These are phyloP conservation scores for Wickerhamiella sergipiensis DNA, from an alignment of 805 yeast genomes.

Conservation along the genomic window DNA sequence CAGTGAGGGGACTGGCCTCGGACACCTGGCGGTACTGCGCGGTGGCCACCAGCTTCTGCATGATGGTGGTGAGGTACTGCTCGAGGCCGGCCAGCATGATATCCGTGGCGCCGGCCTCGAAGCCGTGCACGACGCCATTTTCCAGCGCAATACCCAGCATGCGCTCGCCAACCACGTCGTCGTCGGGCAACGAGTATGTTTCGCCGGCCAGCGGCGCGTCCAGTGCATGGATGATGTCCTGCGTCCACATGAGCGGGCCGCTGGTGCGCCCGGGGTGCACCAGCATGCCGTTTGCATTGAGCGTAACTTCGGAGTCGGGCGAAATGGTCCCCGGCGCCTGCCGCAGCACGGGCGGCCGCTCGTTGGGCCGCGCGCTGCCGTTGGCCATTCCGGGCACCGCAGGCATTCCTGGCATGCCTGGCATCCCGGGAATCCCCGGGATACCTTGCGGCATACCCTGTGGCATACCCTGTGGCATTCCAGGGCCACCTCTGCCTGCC, in stretches of 20 bases:
- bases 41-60: slow-evolving; percentile 43
- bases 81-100: slow-evolving; percentile 71
- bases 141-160: slow-evolving; percentile 79
- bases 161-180: slow-evolving; percentile 48
- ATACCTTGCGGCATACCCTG: slow-evolving; percentile 11
- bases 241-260: slow-evolving; percentile 56
- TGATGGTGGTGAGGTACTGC: slow-evolving; percentile 59
- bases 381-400: slow-evolving; percentile 11
- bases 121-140: slow-evolving; percentile 70
- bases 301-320: neutral
- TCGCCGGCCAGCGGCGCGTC: slow-evolving; percentile 73
- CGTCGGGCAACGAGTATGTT: slow-evolving; percentile 69
- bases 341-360: neutral
- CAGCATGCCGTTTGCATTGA: slow-evolving; percentile 5
- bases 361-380: too few relatives aligned
- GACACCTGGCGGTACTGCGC: slow-evolving; percentile 19
- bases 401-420: slow-evolving; percentile 9
- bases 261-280: slow-evolving; percentile 20
- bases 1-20: slow-evolving; percentile 22
- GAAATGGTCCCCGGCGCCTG: neutral
- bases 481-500: too few relatives aligned
- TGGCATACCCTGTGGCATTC: neutral
- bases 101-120: slow-evolving; percentile 70
- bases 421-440: slow-evolving; percentile 12
- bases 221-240: slow-evolving; percentile 76